phyloP scores from a whole-genome alignment of 2,329 filamentous ascomycete species.

The Myriosclerotinia curreyana region DNA sequence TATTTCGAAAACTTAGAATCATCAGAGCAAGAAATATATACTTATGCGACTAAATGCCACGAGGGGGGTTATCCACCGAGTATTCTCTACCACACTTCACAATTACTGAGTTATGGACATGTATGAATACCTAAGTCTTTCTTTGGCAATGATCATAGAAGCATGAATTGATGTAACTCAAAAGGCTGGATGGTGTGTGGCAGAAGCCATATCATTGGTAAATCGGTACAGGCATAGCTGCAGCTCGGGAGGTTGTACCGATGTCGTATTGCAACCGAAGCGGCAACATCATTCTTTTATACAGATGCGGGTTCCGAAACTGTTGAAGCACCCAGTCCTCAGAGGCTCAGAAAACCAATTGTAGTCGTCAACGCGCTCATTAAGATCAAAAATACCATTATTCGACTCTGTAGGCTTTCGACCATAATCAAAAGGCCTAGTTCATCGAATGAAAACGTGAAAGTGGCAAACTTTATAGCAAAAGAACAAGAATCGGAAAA shows the following conservation, averaged over 20 bases:
- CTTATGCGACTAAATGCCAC: too few relatives aligned
- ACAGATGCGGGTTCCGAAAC: neutral
- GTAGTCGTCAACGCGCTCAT: neutral
- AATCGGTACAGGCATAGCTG: neutral
- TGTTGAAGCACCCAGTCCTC: neutral
- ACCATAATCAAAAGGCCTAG: slow-evolving; percentile 3
- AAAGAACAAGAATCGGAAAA: neutral
- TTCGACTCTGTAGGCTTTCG: slow-evolving; percentile 8
- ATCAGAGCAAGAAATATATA: too few relatives aligned
- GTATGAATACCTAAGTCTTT: too few relatives aligned
- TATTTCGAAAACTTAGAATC: too few relatives aligned
- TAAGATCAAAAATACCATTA: slow-evolving; percentile 9
- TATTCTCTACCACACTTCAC: too few relatives aligned
- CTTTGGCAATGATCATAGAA: too few relatives aligned
- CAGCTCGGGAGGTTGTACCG: neutral
- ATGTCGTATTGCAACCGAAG: neutral
- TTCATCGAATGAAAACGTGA: slow-evolving; percentile 9
- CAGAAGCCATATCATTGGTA: neutral
- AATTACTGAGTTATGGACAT: too few relatives aligned
- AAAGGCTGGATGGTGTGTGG: too few relatives aligned
- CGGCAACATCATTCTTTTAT: neutral
- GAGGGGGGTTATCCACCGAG: too few relatives aligned
- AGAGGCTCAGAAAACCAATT: neutral
- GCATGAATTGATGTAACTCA: too few relatives aligned
- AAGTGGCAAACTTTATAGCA: slow-evolving; percentile 10